These are phyloP conservation scores for Wallacemonas sp. DNA, from an alignment of 208 protist genomes.

Conservation along the genomic window DNA sequence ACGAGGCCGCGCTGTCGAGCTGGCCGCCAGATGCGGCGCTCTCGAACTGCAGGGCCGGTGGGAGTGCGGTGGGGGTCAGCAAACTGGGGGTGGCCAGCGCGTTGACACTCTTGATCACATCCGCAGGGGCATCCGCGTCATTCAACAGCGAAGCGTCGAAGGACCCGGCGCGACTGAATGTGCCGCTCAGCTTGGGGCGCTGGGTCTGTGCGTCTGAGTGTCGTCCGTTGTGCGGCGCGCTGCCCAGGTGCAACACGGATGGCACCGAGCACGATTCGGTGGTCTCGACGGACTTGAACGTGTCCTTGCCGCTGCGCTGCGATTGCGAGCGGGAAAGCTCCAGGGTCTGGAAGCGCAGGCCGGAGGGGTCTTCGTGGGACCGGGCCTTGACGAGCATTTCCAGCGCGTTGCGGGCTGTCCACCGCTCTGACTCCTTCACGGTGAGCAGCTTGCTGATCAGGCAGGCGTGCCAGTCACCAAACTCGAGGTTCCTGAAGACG, in stretches of 20 bases:
- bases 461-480: not conserved
- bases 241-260: not conserved
- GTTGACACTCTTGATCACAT: not conserved
- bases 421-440: not conserved
- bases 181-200: not conserved
- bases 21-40: no score
- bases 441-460: not conserved
- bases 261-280: not conserved
- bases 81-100: no score
- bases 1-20: no score
- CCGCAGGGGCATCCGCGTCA: not conserved
- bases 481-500: not conserved
- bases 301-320: no score
- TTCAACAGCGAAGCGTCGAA: not conserved
- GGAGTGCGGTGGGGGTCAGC: no score
- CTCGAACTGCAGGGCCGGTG: no score
- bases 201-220: not conserved
- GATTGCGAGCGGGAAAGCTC: no score
- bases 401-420: constrained; percentile 1
- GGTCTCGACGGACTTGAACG: no score
- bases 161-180: not conserved
- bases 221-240: no score
- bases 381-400: not conserved
- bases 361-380: not conserved
- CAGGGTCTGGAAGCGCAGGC: no score